Conservation (phyloP, 139 green algal species). For the Spirogloea muscicola region DNA sequence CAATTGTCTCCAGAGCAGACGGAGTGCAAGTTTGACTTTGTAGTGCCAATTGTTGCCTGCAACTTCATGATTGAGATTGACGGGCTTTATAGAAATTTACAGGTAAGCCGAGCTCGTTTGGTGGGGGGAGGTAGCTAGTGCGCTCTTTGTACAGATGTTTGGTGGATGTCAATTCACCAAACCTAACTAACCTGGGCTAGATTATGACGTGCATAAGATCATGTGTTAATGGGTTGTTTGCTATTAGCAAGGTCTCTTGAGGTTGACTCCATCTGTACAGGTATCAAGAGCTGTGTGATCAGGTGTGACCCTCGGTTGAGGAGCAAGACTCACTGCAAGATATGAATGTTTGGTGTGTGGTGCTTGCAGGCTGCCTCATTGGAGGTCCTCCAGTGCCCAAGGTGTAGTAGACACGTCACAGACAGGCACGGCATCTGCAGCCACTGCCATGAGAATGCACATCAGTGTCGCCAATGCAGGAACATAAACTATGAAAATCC, state of each 20-base stretch:
- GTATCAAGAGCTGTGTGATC: too few relatives aligned
- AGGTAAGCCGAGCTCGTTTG: not conserved
- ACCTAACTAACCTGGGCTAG: too few relatives aligned
- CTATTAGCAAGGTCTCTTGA: too few relatives aligned
- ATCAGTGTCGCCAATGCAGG: conserved; percentile 59
- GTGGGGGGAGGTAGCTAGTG: not conserved
- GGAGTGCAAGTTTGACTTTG: conserved; percentile 44
- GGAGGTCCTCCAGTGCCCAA: conserved; percentile 56
- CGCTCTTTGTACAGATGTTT: too few relatives aligned
- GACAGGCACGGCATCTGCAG: conserved; percentile 56
- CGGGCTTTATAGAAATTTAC: conserved; percentile 47
- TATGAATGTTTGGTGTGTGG: not conserved
- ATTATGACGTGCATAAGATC: too few relatives aligned
- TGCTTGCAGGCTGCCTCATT: conserved; percentile 6
- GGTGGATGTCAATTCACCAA: too few relatives aligned
- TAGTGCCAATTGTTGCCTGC: conserved; percentile 43
- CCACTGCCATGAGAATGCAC: conserved; percentile 61
- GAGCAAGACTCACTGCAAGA: too few relatives aligned
- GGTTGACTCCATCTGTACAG: too few relatives aligned
- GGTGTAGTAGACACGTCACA: conserved; percentile 52
- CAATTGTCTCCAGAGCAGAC: conserved; percentile 42
- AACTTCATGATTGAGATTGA: conserved; percentile 54
- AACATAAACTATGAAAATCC: conserved; percentile 67
- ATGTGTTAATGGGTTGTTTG: too few relatives aligned
- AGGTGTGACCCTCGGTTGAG: too few relatives aligned